These are phyloP conservation scores for Papiliotrema laurentii DNA, from an alignment of 1,284 basidiomycete species.

Conservation along the genomic window DNA sequence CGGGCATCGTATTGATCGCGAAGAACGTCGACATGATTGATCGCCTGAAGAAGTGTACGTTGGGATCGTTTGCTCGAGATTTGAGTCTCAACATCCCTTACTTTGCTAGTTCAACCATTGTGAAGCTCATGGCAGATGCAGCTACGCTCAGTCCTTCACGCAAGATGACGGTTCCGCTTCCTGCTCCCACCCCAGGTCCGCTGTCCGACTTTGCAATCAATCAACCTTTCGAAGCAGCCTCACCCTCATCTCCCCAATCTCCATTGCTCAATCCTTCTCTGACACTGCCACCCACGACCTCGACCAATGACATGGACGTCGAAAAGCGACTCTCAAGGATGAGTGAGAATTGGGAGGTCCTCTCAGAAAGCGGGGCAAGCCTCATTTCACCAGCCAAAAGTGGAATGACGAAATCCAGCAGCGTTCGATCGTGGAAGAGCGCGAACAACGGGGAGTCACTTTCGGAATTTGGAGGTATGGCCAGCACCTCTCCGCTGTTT, in stretches of 20 bases:
- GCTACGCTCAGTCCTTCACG: conserved; percentile 2
- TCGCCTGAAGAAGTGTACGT: conserved; percentile 40
- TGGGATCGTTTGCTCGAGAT: neutral
- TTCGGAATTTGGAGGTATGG: conserved; percentile 29
- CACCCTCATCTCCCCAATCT: neutral
- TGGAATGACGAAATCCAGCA: conserved; percentile 15
- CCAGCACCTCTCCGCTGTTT: neutral
- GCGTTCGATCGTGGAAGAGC: conserved; percentile 37
- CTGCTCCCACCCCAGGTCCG: conserved; percentile 17
- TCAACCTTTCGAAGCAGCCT: neutral
- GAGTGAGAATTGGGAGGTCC: conserved; percentile 36
- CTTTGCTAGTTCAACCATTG: too few relatives aligned
- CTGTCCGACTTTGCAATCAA: conserved; percentile 2
- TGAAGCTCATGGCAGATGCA: conserved; percentile 20
- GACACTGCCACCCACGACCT: neutral
- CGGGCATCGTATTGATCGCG: neutral
- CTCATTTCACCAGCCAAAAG: conserved; percentile 23
- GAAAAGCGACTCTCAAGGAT: neutral
- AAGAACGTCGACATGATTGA: conserved; percentile 40
- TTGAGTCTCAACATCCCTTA: neutral
- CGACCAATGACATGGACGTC: neutral
- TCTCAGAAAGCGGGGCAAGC: conserved; percentile 34
- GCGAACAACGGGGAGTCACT: conserved; percentile 36
- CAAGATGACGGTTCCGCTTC: conserved; percentile 15
- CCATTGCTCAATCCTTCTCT: neutral